A percentile compares a stretch with the other conserved stretches of the same genome.
Conservation (phyloP, 2,329 filamentous ascomycete genomes). For the Phoma sp. region DNA sequence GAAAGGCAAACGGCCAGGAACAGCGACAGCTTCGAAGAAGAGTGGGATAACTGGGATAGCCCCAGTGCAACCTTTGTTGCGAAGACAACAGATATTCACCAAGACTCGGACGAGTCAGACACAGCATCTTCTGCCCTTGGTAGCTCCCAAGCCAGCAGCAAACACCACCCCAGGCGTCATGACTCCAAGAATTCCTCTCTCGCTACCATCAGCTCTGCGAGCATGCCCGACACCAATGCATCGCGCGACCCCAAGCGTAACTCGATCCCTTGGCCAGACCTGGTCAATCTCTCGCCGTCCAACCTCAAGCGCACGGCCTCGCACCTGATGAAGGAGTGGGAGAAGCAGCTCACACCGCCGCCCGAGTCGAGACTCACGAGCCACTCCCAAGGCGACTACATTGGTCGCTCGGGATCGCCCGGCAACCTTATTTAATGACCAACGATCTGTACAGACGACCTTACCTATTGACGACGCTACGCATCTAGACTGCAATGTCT, state of each 20-base stretch:
- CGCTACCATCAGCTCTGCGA: slow-evolving; percentile 40
- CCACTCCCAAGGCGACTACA: slow-evolving; percentile 45
- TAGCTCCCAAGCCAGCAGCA: slow-evolving; percentile 62
- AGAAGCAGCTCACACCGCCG: slow-evolving; percentile 71
- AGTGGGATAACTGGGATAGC: slow-evolving; percentile 65
- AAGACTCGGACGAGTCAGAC: slow-evolving; percentile 58
- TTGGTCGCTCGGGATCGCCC: slow-evolving; percentile 40
- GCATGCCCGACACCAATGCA: slow-evolving; percentile 29
- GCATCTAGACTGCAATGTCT: slow-evolving; percentile 34
- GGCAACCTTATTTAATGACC: slow-evolving; percentile 29
- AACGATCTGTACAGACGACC: slow-evolving; percentile 24
- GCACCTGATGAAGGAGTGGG: slow-evolving; percentile 89
- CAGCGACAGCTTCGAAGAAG: slow-evolving; percentile 56
- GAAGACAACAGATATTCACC: slow-evolving; percentile 46
- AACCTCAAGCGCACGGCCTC: slow-evolving; percentile 84
- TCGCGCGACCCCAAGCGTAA: slow-evolving; percentile 44
- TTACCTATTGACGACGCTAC: slow-evolving; percentile 39
- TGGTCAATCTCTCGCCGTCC: slow-evolving; percentile 74
- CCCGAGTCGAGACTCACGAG: slow-evolving; percentile 41
- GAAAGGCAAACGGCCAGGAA: slow-evolving; percentile 42
- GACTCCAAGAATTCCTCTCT: slow-evolving; percentile 48
- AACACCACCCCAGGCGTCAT: slow-evolving; percentile 52
- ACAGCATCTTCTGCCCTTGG: slow-evolving; percentile 56
- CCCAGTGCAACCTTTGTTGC: slow-evolving; percentile 44
- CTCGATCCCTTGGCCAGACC: slow-evolving; percentile 68